Evolutionary conservation across 2,329 filamentous ascomycete species (phyloP).

Genomic region (Ophiocordyceps camponoti-rufipedis): DNA sequence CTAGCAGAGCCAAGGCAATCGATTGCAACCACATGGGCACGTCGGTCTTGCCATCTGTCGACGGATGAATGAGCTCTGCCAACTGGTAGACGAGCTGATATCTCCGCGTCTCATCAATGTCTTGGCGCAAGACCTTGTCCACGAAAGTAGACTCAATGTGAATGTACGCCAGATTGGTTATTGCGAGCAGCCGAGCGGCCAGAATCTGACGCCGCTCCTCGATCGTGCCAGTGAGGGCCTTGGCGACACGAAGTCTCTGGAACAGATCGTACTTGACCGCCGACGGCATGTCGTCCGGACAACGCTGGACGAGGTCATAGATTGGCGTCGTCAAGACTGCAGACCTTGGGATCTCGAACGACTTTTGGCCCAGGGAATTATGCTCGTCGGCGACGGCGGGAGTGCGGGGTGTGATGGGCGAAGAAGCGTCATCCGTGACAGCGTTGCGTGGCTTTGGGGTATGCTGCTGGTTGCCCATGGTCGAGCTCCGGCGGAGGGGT

Average conservation of each 20-base stretch:
- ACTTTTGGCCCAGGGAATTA: conserved; percentile 27
- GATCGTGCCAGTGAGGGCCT: conserved; percentile 50
- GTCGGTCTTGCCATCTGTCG: conserved; percentile 45
- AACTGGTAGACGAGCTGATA: conserved; percentile 86
- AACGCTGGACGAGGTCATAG: conserved; percentile 36
- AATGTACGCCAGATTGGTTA: conserved; percentile 83
- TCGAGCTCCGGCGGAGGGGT: conserved; percentile 51
- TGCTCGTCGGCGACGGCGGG: conserved; percentile 18
- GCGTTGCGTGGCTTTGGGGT: conserved; percentile 20
- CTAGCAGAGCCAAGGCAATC: conserved; percentile 61
- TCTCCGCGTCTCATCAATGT: conserved; percentile 73
- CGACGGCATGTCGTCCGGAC: conserved; percentile 47
- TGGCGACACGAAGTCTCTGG: conserved; percentile 66
- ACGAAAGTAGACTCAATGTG: conserved; percentile 68
- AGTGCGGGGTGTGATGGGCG: conserved; percentile 28
- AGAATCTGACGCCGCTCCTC: conserved; percentile 58
- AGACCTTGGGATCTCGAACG: conserved; percentile 45
- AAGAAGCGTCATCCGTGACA: conserved; percentile 21
- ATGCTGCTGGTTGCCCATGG: conserved; percentile 25
- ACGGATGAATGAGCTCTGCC: conserved; percentile 76
- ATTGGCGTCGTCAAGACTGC: conserved; percentile 32
- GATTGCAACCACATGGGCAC: conserved; percentile 67
- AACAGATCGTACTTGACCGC: conserved; percentile 69
- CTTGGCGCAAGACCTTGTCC: conserved; percentile 70
- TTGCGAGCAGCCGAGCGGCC: conserved; percentile 64